Base-by-base conservation (phyloP, 441 rosid genomes). In the Euphorbia corollata region DNA sequence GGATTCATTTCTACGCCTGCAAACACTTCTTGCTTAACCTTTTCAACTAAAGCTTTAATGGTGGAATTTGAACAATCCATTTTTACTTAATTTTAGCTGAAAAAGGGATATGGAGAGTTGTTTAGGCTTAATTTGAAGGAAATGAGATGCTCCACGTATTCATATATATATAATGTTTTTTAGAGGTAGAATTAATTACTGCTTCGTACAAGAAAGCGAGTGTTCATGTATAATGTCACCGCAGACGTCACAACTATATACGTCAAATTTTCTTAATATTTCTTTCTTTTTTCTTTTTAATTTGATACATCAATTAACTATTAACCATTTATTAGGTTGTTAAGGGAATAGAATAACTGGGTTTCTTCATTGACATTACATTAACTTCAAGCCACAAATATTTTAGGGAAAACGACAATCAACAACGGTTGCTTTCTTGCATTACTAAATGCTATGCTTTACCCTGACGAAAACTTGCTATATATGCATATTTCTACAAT, bases 21-120 rank as follows among this genome's bases (percentile, higher is more conserved):
- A 13, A 77, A 62, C 63, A 79, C 63, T 30, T 78, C 76, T 65
- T 48, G 66, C 70, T 76, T 85, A n/a, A 85, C 74, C 69, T 67
- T 71, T 24, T 79, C 60, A 71, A 76, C 77, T 43, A 79, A 59
- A 58, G 59, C 70, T 34, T 73, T 62, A 39, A 38, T 68, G 57
- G 75, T 72, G 19, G 73, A 38, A 0, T 60, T 1, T 15, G 70
- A 56, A 20, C 50, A 7, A 11, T 71, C 77, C 86, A 82, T 82
- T 5, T 3, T 34, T 1, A 56, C 54, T 41, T 41, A 11, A 41
- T 41, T 41, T 38, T 38, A 38, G 6, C 2, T 34, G 6, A 41
- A 1, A 6, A 1, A 6, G 5, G 8, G 9, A 41, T 41, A 6
- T 50, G 22, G 22, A n/a, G 8, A n/a, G 4, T 47, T 11, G 18